Evolutionary conservation across 2,329 filamentous ascomycete species (phyloP), one percentile per base, ranked within the genome.

Genomic region (Colletotrichum navitas): DNA sequence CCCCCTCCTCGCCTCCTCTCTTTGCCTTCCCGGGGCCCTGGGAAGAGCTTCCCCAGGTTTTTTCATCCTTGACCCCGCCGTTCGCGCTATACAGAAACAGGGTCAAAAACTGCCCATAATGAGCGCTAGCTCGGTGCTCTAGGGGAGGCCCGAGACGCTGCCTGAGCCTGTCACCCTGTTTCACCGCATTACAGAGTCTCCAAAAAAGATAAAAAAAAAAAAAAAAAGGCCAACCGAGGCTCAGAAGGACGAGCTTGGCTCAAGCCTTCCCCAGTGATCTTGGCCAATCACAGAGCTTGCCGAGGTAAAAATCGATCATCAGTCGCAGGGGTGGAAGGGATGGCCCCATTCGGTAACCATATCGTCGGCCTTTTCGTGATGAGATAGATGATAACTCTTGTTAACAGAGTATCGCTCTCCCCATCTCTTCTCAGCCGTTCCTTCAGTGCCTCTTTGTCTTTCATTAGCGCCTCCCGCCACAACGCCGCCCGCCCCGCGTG

Each of bases 381-480:
- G 39, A 45, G 11, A 32, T 43, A 45, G 11, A 32, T 43, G 36
- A 56, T 67, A 63, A 71, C 63, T 71, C 56, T 29, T 4, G 29
- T 29, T 29, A 29, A 29, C 4, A 29, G 4, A 29, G 29, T 29
- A 29, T 29, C 29, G 2, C 4, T 29, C 29, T 29, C 29, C 29
- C 4, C 29, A 4, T 29, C 29, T 29, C 29, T 29, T 29, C 29
- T 29, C 3, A 86, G n/a, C n/a, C n/a, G n/a, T n/a, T n/a, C n/a
- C n/a, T n/a, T n/a, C n/a, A n/a, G n/a, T n/a, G n/a, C n/a, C n/a
- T n/a, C n/a, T n/a, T n/a, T n/a, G n/a, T n/a, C n/a, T n/a, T n/a
- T n/a, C n/a, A n/a, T n/a, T n/a, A n/a, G 72, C 0, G 74, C 76
- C 26, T 83, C 82, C 85, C 85, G 88, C 5, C 81, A 83, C 7